Evolutionary conservation across 2,329 filamentous ascomycete species (phyloP).

Genomic region (Colletotrichum navitas): DNA sequence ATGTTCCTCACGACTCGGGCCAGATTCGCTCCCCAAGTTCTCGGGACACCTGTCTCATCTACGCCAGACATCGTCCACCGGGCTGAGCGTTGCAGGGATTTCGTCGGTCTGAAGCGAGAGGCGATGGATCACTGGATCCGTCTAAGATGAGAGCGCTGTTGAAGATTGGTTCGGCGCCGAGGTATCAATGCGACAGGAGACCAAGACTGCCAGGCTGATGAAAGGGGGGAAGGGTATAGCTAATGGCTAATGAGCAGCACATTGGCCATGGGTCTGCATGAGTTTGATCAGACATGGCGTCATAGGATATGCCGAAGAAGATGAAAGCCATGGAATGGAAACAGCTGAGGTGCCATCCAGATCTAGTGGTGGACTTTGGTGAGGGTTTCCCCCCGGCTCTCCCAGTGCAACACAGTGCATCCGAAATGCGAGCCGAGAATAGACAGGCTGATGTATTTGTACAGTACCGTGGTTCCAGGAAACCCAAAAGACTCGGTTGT

Average conservation of each 20-base stretch:
- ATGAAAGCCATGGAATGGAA: not conserved
- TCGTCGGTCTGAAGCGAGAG: not conserved
- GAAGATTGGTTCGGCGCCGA: slow-evolving; percentile 21
- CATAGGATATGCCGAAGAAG: not conserved
- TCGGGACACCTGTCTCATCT: slow-evolving; percentile 5
- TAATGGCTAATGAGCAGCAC: slow-evolving; percentile 10
- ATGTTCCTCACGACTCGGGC: not conserved
- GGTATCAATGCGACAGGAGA: slow-evolving; percentile 21
- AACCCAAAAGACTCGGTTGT: slow-evolving; percentile 22
- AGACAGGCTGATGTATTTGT: not conserved
- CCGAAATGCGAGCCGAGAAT: not conserved
- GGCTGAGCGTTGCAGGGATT: slow-evolving; percentile 30
- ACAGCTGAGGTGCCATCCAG: not conserved
- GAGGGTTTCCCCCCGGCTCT: no score
- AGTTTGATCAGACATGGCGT: slow-evolving; percentile 21
- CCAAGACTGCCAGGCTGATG: slow-evolving; percentile 20
- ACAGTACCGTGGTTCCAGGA: not conserved
- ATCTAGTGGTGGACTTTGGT: not conserved
- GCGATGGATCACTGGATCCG: slow-evolving; percentile 10
- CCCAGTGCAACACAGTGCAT: slow-evolving; percentile 33
- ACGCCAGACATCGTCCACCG: slow-evolving; percentile 17
- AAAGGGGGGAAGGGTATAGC: slow-evolving; percentile 1
- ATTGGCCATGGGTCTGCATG: slow-evolving; percentile 1
- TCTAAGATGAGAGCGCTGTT: not conserved
- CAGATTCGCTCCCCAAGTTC: slow-evolving; percentile 17